Base-by-base conservation (phyloP, 257 asterid species). In the Fraxinus pennsylvanica region DNA sequence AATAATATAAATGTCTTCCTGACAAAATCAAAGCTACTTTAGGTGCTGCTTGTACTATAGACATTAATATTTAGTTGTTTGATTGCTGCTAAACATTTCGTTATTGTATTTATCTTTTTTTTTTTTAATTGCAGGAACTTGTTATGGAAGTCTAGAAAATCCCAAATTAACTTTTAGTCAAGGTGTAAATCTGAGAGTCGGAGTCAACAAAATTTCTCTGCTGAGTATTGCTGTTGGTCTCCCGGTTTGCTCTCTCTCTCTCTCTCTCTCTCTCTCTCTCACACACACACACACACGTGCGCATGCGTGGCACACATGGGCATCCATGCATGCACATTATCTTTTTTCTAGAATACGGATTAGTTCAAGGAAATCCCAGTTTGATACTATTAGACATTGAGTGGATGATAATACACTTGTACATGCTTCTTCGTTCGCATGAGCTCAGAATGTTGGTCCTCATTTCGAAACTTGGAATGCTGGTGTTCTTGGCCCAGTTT, bases 391-490 rank as follows among this genome's bases (percentile, higher is more conserved):
- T 3, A 15, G 21, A 19, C 57, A 70, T 54, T 21, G 13, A 35
- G 33, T 69, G 65, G 57, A 27, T 32, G 61, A 59, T 36, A 43
- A 32, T 75, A 32, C 32, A 38, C 61, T 21, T 45, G 1, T 77
- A 27, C 52, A 54, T 78, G 65, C 66, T 73, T 66, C 13, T 83
- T 74, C 69, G 45, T 41, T 25, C 39, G 79, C 63, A 10, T 80
- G 79, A 38, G 43, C 68, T 73, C 88, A 96, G 99, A 96, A 96
- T 79, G 87, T 96, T 9, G 99, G 99, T 35, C 98, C 98, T 1
- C 99, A 92, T 86, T 96, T 89, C 54, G 99, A 96, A 78, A 93
- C 99, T 30, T 96, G 99, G 98, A 93, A 90, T 84, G 94, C 43
- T 38, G 43, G 43, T 38, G 43, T 38, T 8, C 43, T 38, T 38